Percentiles rank a stretch among this genome's conserved stretches.
Evolutionary conservation across 2,329 filamentous ascomycete species (phyloP).

Genomic region (Xylaria sp.): DNA sequence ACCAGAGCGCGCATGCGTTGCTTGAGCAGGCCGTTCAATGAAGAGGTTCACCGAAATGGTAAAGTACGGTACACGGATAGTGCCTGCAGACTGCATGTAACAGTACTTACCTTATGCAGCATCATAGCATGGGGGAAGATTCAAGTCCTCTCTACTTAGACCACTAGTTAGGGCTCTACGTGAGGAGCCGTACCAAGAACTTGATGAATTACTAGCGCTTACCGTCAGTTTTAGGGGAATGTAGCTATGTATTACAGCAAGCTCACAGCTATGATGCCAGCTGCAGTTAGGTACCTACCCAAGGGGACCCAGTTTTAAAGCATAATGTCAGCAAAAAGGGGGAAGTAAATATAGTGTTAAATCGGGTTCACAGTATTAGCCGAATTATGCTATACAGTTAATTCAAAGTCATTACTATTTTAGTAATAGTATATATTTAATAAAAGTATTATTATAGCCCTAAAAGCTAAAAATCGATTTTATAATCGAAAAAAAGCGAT

Average conservation of each 20-base stretch:
- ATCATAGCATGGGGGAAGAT: background rate
- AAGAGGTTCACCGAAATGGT: background rate
- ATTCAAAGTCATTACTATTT: too few species aligned
- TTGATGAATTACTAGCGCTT: background rate
- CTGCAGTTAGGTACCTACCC: background rate
- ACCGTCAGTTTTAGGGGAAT: background rate
- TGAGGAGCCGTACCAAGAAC: background rate
- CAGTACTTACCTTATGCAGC: background rate
- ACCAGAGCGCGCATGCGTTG: constrained; percentile 23
- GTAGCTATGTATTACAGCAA: background rate
- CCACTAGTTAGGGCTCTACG: too few species aligned
- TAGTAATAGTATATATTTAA: too few species aligned
- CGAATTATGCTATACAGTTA: too few species aligned
- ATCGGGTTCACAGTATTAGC: too few species aligned
- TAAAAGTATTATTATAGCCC: too few species aligned
- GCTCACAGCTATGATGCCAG: too few species aligned
- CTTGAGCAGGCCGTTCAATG: constrained; percentile 12
- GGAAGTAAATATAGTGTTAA: too few species aligned
- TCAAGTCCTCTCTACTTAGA: background rate
- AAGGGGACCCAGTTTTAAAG: background rate
- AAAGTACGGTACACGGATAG: background rate
- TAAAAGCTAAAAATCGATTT: too few species aligned
- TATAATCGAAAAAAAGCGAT: too few species aligned
- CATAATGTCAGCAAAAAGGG: too few species aligned
- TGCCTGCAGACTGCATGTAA: background rate